A percentile compares a stretch with the other conserved stretches of the same genome.
Conservation (phyloP, 805 yeast genomes). For the Candida corydali region DNA sequence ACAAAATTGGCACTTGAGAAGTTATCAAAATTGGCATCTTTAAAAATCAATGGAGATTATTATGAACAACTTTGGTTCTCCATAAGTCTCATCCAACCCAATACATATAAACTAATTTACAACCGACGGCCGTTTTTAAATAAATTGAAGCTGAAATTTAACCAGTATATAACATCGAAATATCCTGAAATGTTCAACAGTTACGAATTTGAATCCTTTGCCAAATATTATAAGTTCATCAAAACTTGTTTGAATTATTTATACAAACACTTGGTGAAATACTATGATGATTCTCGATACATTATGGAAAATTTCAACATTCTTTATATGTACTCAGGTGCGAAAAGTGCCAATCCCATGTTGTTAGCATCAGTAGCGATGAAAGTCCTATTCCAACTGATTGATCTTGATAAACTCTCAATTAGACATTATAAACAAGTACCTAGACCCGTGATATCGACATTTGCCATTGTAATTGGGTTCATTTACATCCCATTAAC, state of each 20-base stretch:
- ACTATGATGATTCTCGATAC: background rate
- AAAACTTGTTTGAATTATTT: background rate
- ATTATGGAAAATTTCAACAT: conserved; percentile 16
- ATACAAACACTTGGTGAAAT: background rate
- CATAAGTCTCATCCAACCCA: conserved; percentile 1
- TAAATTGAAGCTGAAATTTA: background rate
- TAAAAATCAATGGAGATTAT: background rate
- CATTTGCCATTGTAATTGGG: background rate
- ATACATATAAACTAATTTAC: conserved; percentile 2
- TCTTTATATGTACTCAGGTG: conserved; percentile 16
- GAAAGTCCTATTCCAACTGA: background rate
- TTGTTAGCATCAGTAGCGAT: background rate
- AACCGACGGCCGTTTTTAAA: background rate
- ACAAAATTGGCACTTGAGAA: conserved; percentile 12
- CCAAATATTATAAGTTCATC: background rate
- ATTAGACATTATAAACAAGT: background rate
- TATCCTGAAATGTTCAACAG: background rate
- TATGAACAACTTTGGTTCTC: conserved; percentile 6
- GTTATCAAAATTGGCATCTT: background rate
- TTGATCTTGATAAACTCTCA: background rate
- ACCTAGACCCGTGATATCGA: background rate
- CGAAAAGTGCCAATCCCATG: conserved; percentile 7
- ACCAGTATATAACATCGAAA: background rate
- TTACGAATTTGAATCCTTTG: background rate
- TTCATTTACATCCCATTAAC: background rate